phyloP scores from a whole-genome alignment of 2,329 filamentous ascomycete species.

The Xylaria multiplex region DNA sequence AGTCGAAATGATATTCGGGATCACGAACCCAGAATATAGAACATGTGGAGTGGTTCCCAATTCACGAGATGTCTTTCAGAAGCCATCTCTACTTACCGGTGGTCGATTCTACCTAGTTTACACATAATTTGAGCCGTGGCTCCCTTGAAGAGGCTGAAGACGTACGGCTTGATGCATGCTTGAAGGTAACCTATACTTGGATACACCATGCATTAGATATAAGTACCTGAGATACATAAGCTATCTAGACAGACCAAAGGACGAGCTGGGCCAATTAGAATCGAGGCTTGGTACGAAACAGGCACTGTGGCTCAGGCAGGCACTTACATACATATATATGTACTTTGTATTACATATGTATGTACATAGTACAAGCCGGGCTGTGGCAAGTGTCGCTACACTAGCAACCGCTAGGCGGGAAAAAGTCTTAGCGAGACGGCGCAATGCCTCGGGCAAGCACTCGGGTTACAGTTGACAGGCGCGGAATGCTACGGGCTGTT shows the following conservation, averaged over 20 bases:
- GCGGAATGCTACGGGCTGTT: constrained; percentile 43
- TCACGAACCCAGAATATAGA: background rate
- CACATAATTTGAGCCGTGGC: background rate
- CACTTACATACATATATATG: background rate
- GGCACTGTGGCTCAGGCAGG: constrained; percentile 12
- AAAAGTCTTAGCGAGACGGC: constrained; percentile 6
- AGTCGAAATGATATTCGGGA: constrained; percentile 3
- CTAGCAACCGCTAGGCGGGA: constrained; percentile 9
- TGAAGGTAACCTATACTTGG: background rate
- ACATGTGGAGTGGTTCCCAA: constrained; percentile 4
- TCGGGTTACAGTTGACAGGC: constrained; percentile 13
- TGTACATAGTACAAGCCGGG: too few relatives aligned
- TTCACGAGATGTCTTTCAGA: background rate
- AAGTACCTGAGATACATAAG: too few relatives aligned
- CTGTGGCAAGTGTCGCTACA: constrained; percentile 17
- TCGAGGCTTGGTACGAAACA: background rate
- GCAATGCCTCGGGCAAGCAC: constrained; percentile 19
- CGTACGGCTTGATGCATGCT: background rate
- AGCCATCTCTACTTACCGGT: background rate
- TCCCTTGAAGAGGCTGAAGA: background rate
- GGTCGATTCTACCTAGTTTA: background rate
- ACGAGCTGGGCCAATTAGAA: background rate
- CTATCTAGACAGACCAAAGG: too few relatives aligned
- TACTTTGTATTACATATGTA: background rate
- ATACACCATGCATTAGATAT: too few relatives aligned